These are phyloP conservation scores for Globisporangium takayamanum DNA, from an alignment of 352 stramenopile species.

Conservation along the genomic window DNA sequence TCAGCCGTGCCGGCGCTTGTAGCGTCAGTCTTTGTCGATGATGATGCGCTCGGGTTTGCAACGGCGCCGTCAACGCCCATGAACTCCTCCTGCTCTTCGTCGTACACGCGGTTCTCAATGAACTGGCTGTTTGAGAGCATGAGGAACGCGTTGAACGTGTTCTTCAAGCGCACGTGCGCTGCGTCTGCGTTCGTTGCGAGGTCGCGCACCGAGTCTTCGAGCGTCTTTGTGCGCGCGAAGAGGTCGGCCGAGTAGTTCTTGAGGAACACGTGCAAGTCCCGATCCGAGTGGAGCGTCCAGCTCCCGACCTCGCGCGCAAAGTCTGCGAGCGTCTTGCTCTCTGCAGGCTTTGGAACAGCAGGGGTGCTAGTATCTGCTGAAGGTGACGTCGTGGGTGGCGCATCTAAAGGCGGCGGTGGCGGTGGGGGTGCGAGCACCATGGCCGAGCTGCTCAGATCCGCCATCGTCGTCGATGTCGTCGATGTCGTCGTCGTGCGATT, in stretches of 20 bases:
- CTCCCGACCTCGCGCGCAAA: slow-evolving; percentile 37
- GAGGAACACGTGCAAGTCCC: slow-evolving; percentile 60
- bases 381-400: too few relatives aligned
- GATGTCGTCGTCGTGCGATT: too few relatives aligned
- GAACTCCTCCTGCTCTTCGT: slow-evolving; percentile 80
- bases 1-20: background rate
- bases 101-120: slow-evolving; percentile 87
- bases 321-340: slow-evolving; percentile 37
- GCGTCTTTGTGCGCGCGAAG: slow-evolving; percentile 60
- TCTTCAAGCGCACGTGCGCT: slow-evolving; percentile 67
- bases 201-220: slow-evolving; percentile 68
- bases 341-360: slow-evolving; percentile 4
- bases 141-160: slow-evolving; percentile 86
- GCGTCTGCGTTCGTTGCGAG: slow-evolving; percentile 59
- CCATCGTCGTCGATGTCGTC: too few relatives aligned
- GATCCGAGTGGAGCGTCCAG: slow-evolving; percentile 76
- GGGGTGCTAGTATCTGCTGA: too few relatives aligned
- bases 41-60: slow-evolving; percentile 3
- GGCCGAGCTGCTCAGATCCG: background rate
- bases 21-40: slow-evolving; percentile 2
- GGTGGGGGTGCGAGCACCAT: background rate
- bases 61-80: slow-evolving; percentile 25
- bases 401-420: background rate
- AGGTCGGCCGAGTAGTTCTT: slow-evolving; percentile 62
- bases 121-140: slow-evolving; percentile 87